These are phyloP conservation scores for Saccharum spontaneum DNA, from an alignment of 176 grass and related monocot species.

Conservation along the genomic window DNA sequence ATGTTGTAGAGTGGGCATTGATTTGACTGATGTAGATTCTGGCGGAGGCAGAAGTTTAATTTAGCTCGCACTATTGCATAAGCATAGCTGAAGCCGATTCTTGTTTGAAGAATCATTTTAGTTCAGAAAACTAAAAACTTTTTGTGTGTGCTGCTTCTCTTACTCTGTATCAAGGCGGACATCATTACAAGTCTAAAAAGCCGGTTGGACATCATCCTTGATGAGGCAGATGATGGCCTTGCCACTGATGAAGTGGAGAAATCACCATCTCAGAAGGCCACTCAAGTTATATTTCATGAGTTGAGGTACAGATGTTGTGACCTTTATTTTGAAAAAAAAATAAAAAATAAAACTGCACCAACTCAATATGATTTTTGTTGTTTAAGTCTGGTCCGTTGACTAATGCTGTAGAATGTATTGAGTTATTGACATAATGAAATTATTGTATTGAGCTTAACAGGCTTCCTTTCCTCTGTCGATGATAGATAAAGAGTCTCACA, in stretches of 20 bases:
- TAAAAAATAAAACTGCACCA: neutral
- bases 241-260: slow-evolving; percentile 20
- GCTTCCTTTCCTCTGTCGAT: neutral
- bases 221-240: slow-evolving; percentile 66
- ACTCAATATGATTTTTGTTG: neutral
- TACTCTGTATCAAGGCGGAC: slow-evolving; percentile 48
- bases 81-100: neutral
- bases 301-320: slow-evolving; percentile 50
- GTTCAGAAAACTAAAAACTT: neutral
- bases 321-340: slow-evolving; percentile 12
- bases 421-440: neutral
- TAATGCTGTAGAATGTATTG: neutral
- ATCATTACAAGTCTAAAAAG: slow-evolving; percentile 72
- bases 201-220: slow-evolving; percentile 78
- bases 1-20: neutral
- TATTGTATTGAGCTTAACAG: neutral
- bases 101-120: slow-evolving; percentile 4
- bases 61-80: neutral
- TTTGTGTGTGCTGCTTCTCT: slow-evolving; percentile 18
- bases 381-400: neutral
- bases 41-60: neutral
- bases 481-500: neutral
- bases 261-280: slow-evolving; percentile 47
- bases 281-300: slow-evolving; percentile 63
- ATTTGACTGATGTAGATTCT: neutral